Base-by-base conservation (phyloP, 331 rosid species). In the Malus hybrid region DNA sequence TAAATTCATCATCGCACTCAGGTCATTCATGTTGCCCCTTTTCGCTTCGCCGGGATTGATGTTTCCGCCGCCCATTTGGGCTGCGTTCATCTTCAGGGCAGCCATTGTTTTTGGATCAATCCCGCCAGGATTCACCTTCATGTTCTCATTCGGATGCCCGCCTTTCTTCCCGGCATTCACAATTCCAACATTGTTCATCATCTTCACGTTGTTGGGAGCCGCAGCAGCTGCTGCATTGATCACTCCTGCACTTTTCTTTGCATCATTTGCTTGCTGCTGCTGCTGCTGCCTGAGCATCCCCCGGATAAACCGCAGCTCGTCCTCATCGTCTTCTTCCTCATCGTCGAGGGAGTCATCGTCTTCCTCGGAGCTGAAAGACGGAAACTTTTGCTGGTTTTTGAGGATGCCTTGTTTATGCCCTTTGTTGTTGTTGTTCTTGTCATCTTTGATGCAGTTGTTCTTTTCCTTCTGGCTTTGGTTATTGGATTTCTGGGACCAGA, bases 81-180 rank as follows among this genome's bases (percentile, higher is more conserved):
- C 78, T 80, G 76, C 83, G 86, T 80, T 87, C 88, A 84, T 33
- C 71, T 85, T 87, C 79, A 91, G 65, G 6, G 96, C 90, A 12
- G 93, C 89, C 76, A 87, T 56, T 59, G 94, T 79, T 57, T 86
- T 93, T 33, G 78, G 90, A 73, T 91, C 97, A 75, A 87, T 70
- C 44, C 81, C 87, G 55, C 71, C 84, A n/a, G 79, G 79, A 46
- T 5, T 74, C 3, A 65, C 81, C 65, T 83, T 87, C 75, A 83
- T 75, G 34, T 83, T 84, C 83, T 83, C 93, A 77, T 72, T 82
- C 1, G 73, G 78, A 28, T 80, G 80, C 50, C 50, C 50, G 0
- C 76, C 85, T 56, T 86, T 87, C 76, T 90, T 90, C 14, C 90
- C 90, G 62, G 31, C 34, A 68, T 77, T 81, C 27, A 24, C 83